Evolutionary conservation across 1,284 basidiomycete genomes (phyloP), one percentile per base, ranked within the genome.

Genomic region (Puccinia hordei): DNA sequence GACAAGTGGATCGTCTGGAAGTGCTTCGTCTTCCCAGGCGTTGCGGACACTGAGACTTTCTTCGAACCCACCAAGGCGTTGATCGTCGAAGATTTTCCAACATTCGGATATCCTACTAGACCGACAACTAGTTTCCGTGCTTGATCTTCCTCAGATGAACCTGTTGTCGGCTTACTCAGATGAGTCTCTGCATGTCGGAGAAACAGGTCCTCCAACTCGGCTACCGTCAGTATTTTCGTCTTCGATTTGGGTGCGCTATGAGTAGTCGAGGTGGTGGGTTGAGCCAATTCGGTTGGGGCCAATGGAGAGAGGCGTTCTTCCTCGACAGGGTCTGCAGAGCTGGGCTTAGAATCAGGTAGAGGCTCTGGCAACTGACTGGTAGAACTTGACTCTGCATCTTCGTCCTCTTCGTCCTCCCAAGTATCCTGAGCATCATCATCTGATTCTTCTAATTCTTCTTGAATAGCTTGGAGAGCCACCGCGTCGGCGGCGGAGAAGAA

Each of bases 11-110:
- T 95, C 0, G 97, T 99, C 87, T 99, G 97, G 88, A 99, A 98
- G 87, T 99, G 97, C 86, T 99, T 99, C 41, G 97, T 99, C 87
- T 99, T 98, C 83, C 97, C 95, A 0, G 97, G 97, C 0, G 96
- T 99, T 0, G 95, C 91, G 1, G 95, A 98, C 10, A 98, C 96
- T 83, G 93, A 96, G 82, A 98, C 96, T 88, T 95, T 97, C 88
- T 98, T 98, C 65, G 88, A 86, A 22, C 89, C 89, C 38, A 90
- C 87, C 2, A 90, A 85, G 10, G 89, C 88, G 84, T 90, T 90
- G 86, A 90, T 88, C 19, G 89, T 88, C 33, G 87, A 88, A 17
- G 89, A 89, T 85, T 90, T 90, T 82, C 89, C 89, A 82, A 90
- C 89, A 84, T 90, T 90, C 57, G 89, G 89, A 85, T 90, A 90